These are phyloP conservation scores for Hygrophorus pudorinus DNA, from an alignment of 768 basidiomycete species.

Conservation along the genomic window DNA sequence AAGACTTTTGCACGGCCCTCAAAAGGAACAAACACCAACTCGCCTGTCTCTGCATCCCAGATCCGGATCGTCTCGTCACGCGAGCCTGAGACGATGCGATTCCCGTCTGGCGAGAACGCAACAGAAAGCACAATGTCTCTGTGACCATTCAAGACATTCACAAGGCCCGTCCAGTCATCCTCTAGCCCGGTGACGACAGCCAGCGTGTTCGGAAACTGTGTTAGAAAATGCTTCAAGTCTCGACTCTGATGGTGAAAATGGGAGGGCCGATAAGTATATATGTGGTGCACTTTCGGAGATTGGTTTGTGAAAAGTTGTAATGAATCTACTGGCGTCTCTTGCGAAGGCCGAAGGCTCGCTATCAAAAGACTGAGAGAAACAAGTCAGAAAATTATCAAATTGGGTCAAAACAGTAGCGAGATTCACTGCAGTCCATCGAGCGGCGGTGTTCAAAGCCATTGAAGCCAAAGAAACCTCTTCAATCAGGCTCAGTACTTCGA, in stretches of 20 bases:
- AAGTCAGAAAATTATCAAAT: not conserved
- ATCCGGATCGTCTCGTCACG: constrained; percentile 9
- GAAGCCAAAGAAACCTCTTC: constrained; percentile 8
- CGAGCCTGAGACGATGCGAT: constrained; percentile 8
- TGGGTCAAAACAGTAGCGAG: not conserved
- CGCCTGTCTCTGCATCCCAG: constrained; percentile 1
- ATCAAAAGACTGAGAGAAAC: not conserved
- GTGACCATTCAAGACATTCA: constrained; percentile 5
- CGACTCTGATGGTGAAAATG: constrained; percentile 21
- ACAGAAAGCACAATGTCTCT: constrained; percentile 11
- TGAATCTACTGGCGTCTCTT: constrained; percentile 19
- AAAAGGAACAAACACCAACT: constrained; percentile 5
- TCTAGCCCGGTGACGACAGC: not conserved
- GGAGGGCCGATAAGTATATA: constrained; percentile 29
- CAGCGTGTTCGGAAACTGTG: not conserved
- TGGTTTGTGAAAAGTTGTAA: constrained; percentile 16
- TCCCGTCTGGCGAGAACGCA: not conserved
- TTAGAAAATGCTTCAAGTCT: constrained; percentile 10
- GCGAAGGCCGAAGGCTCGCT: constrained; percentile 8
- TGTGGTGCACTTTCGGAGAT: constrained; percentile 17
- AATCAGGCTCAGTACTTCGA: constrained; percentile 24
- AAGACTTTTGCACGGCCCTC: too few relatives aligned
- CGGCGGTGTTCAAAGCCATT: constrained; percentile 1
- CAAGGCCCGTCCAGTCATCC: not conserved
- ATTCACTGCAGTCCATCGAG: not conserved